Evolutionary conservation across 768 basidiomycete species (phyloP).

Genomic region (Naganishia kalamii): DNA sequence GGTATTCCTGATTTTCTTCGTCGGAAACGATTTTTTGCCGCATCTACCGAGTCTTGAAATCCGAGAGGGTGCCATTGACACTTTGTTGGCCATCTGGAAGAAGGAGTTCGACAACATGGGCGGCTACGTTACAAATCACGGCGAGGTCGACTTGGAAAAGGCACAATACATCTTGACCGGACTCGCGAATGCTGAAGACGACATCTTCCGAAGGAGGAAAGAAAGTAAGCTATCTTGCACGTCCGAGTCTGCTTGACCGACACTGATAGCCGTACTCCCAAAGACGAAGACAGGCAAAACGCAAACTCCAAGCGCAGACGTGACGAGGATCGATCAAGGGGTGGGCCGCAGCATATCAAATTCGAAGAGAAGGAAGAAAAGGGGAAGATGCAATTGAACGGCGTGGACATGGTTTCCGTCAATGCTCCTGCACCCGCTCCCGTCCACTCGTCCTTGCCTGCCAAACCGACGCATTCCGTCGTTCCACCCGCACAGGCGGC

Average conservation of each 20-base stretch:
- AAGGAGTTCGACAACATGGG: slow-evolving; percentile 89
- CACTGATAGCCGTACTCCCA: background rate
- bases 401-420: slow-evolving; percentile 44
- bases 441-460: slow-evolving; percentile 59
- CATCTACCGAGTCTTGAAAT: slow-evolving; percentile 98
- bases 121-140: slow-evolving; percentile 91
- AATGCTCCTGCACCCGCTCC: slow-evolving; percentile 31
- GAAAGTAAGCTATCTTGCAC: slow-evolving; percentile 63
- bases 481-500: too few species aligned
- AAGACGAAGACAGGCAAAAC: slow-evolving; percentile 91
- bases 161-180: slow-evolving; percentile 94
- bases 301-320: slow-evolving; percentile 82
- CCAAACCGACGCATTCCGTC: slow-evolving; percentile 53
- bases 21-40: slow-evolving; percentile 98
- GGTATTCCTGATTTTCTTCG: slow-evolving; percentile 99
- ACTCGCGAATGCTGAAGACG: slow-evolving; percentile 86
- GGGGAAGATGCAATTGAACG: slow-evolving; percentile 40
- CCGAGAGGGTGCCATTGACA: slow-evolving; percentile 98
- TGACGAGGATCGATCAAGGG: slow-evolving; percentile 52
- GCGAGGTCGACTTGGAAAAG: slow-evolving; percentile 72
- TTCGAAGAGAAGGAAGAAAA: slow-evolving; percentile 9
- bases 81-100: slow-evolving; percentile 91
- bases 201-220: slow-evolving; percentile 83
- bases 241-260: background rate
- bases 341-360: slow-evolving; percentile 43